A percentile compares a stretch with the other conserved stretches of the same genome.
Conservation (phyloP, 768 basidiomycete genomes). For the Tulasnella sp. region DNA sequence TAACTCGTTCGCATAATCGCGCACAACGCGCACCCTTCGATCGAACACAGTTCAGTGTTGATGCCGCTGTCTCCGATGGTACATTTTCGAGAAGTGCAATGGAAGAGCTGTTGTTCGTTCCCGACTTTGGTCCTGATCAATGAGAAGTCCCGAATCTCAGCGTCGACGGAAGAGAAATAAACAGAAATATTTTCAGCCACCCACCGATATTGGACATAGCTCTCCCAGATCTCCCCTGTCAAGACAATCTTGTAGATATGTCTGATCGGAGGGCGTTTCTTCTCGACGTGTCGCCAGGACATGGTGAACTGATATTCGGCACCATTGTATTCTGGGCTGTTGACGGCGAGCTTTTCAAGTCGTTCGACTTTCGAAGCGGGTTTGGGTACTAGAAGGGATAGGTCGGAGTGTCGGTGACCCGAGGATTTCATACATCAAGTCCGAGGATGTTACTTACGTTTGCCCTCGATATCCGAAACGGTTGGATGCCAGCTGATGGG, state of each 20-base stretch:
- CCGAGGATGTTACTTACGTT: background rate
- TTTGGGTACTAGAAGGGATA: background rate
- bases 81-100: background rate
- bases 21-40: background rate
- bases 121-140: background rate
- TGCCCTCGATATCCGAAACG: background rate
- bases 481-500: background rate
- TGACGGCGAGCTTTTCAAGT: background rate
- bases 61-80: background rate
- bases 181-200: background rate
- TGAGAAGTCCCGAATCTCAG: background rate
- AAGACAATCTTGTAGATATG: background rate
- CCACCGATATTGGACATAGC: background rate
- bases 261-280: background rate
- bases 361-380: background rate
- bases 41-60: background rate
- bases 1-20: constrained; percentile 3
- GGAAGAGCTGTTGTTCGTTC: background rate
- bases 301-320: background rate
- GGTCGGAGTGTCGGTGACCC: background rate
- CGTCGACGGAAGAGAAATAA: background rate
- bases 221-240: background rate
- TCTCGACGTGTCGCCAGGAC: constrained; percentile 1
- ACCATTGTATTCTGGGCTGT: background rate
- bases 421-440: too few relatives aligned